Percentiles rank a stretch among this genome's conserved stretches.
These are phyloP conservation scores for Alternaria atra DNA, from an alignment of 2,329 filamentous ascomycete species.

Conservation along the genomic window DNA sequence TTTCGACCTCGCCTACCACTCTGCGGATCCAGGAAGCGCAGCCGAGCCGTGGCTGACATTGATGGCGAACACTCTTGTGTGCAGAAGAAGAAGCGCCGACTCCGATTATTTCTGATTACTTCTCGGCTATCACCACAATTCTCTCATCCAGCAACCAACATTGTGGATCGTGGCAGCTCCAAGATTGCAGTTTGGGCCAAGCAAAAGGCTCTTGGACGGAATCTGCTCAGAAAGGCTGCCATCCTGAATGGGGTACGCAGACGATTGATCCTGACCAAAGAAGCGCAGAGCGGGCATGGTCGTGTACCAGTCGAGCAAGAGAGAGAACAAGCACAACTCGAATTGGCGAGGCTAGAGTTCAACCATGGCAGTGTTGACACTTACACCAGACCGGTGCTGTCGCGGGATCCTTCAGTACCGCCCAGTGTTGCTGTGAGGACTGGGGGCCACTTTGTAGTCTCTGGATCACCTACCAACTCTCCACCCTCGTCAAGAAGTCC, in stretches of 20 bases:
- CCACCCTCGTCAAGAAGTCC: constrained; percentile 29
- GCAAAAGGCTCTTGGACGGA: constrained; percentile 58
- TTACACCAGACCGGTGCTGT: constrained; percentile 38
- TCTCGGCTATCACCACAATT: constrained; percentile 75
- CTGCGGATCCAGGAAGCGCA: constrained; percentile 58
- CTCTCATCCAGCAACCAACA: constrained; percentile 74
- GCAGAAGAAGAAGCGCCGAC: constrained; percentile 71
- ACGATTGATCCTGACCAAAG: constrained; percentile 40
- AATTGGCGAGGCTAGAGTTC: constrained; percentile 43
- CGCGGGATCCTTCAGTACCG: constrained; percentile 21
- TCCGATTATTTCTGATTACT: constrained; percentile 70
- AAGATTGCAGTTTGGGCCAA: constrained; percentile 59
- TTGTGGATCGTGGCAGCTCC: constrained; percentile 68
- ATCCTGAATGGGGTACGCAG: constrained; percentile 69
- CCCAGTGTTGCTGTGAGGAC: constrained; percentile 22
- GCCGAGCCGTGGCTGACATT: constrained; percentile 65
- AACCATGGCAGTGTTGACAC: constrained; percentile 45
- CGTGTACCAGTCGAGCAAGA: constrained; percentile 40
- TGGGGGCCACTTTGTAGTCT: constrained; percentile 25
- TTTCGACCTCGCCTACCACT: constrained; percentile 43
- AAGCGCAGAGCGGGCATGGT: constrained; percentile 27
- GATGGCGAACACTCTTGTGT: constrained; percentile 62
- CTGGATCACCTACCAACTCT: constrained; percentile 26
- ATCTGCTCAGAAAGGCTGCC: constrained; percentile 70
- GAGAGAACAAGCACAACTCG: constrained; percentile 42